Base-by-base conservation (phyloP, 192 early-diverging fungal genomes). In the Coemansia sp. region DNA sequence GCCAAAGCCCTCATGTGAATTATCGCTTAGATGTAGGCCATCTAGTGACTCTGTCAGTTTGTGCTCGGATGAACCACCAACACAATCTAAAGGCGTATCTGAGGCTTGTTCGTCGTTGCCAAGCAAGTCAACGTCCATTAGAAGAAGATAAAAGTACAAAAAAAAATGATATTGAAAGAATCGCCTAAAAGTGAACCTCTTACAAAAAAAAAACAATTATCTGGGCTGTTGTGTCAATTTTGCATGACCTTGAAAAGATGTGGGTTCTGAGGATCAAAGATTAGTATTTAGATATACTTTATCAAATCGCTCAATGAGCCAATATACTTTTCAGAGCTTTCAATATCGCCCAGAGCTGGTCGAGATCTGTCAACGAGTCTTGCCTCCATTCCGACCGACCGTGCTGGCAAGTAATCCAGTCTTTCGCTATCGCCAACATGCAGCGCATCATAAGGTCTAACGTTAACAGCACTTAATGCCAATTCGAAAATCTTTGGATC, bases 371-470 rank as follows among this genome's bases (percentile, higher is more conserved):
- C 57, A n/a, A 85, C 71, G 36, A 85, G 38, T 18, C 73, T 63
- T 2, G 83, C 78, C 44, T 72, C 68, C 83, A 85, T 85, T 0
- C 83, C 83, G 31, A 31, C 69, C 2, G 43, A 52, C 12, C n/a
- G 61, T 2, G 83, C 83, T 2, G 78, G 64, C 36, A 70, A 15
- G 44, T 77, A 85, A 24, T 85, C 83, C 55, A 69, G 76, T 18
- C 66, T 57, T 41, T 80, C 67, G 71, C 85, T 88, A 65, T 91
- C 90, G 10, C 90, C 90, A 27, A 91, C 73, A 75, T 91, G 90
- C n/a, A 91, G 61, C 12, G 83, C 71, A 47, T 89, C 74, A 33
- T 80, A 78, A 0, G 85, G 67, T 22, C 59, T 72, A 34, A 87
- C 55, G 20, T 42, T 46, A 22, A 77, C 69, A 2, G 83, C 73